These are phyloP conservation scores for Geranomyces michiganensis DNA, from an alignment of 192 early-diverging fungal species.

Conservation along the genomic window DNA sequence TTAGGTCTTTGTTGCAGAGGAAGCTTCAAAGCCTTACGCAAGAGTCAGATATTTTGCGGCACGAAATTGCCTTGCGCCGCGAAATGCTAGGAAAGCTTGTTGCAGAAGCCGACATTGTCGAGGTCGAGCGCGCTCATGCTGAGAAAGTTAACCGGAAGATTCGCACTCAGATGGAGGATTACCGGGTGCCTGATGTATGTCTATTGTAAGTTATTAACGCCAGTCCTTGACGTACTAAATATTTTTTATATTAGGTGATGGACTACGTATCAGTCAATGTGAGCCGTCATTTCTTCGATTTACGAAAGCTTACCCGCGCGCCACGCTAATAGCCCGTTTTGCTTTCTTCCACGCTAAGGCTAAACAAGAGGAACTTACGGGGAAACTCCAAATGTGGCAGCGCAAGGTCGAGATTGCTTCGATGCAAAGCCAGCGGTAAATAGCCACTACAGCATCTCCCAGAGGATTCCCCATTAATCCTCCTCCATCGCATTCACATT, in stretches of 20 bases:
- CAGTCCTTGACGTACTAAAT: no score
- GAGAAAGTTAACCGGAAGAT: conserved; percentile 39
- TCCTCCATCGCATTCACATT: background rate
- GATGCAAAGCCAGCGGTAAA: conserved; percentile 56
- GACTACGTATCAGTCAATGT: conserved; percentile 51
- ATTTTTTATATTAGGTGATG: conserved; percentile 45
- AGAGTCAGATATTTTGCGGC: conserved; percentile 45
- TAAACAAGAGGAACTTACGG: conserved; percentile 53
- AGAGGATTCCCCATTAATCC: no score
- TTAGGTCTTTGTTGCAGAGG: conserved; percentile 32
- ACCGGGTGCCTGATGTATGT: conserved; percentile 54
- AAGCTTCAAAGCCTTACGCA: conserved; percentile 50
- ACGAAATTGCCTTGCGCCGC: conserved; percentile 49
- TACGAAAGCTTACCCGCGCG: background rate
- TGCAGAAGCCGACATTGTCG: conserved; percentile 47
- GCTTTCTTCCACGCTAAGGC: conserved; percentile 34
- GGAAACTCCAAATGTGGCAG: conserved; percentile 58
- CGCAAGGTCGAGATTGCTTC: conserved; percentile 60
- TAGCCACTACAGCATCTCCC: no score
- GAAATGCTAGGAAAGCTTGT: conserved; percentile 54
- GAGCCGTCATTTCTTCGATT: conserved; percentile 16
- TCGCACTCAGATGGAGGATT: conserved; percentile 50
- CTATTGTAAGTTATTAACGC: no score
- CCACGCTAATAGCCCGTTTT: no score
- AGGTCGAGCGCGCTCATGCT: conserved; percentile 45